These are phyloP conservation scores for Bromus sterilis DNA, from an alignment of 176 grass and related monocot genomes.

Conservation along the genomic window DNA sequence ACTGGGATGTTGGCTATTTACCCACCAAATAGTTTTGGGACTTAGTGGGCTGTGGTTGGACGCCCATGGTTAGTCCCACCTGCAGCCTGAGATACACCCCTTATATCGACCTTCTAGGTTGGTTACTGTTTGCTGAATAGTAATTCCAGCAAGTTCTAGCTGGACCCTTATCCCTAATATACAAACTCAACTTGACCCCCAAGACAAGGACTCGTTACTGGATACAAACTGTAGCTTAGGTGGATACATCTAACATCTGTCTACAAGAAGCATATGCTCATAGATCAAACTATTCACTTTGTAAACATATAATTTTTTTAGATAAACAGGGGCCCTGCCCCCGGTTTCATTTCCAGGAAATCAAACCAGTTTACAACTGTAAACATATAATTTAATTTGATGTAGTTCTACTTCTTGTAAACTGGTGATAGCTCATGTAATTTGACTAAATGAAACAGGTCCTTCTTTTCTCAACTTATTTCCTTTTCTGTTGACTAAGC, in stretches of 20 bases:
- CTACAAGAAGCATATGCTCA: background rate
- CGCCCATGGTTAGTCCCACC: too few relatives aligned
- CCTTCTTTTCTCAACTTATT: conserved; percentile 2
- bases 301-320: background rate
- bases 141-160: background rate
- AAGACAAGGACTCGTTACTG: background rate
- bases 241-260: background rate
- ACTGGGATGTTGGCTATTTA: too few relatives aligned
- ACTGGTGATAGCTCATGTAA: background rate
- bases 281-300: background rate
- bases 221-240: background rate
- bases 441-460: conserved; percentile 1
- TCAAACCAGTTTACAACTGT: too few relatives aligned
- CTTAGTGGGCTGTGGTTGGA: too few relatives aligned
- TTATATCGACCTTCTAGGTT: background rate
- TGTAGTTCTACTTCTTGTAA: background rate
- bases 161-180: background rate
- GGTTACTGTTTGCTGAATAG: background rate
- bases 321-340: too few relatives aligned
- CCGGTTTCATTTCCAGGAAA: too few relatives aligned
- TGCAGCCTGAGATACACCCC: too few relatives aligned
- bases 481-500: conserved; percentile 14
- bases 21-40: too few relatives aligned
- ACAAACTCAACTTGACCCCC: background rate
- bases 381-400: background rate